Conservation (phyloP, 306 rosid species). For the Calophaca sinica region DNA sequence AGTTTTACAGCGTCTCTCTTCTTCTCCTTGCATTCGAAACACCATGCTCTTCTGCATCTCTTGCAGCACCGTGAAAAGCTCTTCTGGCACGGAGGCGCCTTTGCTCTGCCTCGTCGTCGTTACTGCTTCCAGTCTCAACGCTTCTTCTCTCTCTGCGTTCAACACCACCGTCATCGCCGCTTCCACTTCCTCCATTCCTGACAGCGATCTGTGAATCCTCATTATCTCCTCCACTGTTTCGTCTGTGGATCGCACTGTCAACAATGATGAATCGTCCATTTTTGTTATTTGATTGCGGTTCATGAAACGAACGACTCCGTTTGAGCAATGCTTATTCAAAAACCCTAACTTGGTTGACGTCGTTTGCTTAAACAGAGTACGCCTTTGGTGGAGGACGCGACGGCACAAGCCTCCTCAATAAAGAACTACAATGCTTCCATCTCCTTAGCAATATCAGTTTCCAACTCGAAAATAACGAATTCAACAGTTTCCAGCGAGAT, state of each 20-base stretch:
- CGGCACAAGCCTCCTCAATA: too few species aligned
- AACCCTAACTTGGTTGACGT: too few species aligned
- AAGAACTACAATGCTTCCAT: too few species aligned
- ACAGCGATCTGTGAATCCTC: conserved; percentile 75
- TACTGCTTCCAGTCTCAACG: conserved; percentile 47
- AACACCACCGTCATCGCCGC: conserved; percentile 62
- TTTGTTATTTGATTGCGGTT: neutral
- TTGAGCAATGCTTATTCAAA: neutral
- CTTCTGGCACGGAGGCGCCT: conserved; percentile 61
- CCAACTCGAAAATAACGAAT: too few species aligned
- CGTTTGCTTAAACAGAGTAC: too few species aligned
- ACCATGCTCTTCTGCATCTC: conserved; percentile 72
- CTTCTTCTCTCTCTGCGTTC: conserved; percentile 69
- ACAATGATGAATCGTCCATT: neutral
- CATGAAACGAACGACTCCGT: neutral
- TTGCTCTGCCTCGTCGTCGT: conserved; percentile 57
- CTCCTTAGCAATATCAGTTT: too few species aligned
- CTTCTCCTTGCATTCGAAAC: conserved; percentile 63
- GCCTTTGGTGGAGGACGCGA: too few species aligned
- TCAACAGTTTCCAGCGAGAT: too few species aligned
- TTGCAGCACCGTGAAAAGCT: conserved; percentile 68
- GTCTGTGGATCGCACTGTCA: neutral
- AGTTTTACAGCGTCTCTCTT: conserved; percentile 70
- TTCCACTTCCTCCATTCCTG: conserved; percentile 75
- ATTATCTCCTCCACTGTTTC: conserved; percentile 57